Conservation (phyloP, 257 asterid species). For the Petrea volubilis region DNA sequence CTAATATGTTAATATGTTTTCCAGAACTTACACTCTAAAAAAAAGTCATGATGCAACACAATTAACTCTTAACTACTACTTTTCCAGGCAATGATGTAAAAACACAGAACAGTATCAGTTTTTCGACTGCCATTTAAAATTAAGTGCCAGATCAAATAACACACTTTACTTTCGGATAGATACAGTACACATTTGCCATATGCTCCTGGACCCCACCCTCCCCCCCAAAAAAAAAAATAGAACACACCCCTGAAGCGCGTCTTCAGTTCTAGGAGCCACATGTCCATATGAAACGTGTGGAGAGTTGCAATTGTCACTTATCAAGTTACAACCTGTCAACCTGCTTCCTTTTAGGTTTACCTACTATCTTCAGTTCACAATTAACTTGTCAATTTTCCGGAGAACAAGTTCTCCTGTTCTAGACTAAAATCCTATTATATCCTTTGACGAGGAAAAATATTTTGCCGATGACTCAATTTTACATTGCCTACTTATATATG, state of each 20-base stretch:
- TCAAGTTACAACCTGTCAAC: neutral
- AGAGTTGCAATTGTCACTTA: neutral
- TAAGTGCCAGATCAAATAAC: neutral
- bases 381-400: neutral
- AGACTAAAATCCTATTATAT: neutral
- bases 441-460: neutral
- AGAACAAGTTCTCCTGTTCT: neutral
- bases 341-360: neutral
- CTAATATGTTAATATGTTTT: neutral
- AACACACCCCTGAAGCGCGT: no score
- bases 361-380: neutral
- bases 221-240: no score
- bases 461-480: neutral
- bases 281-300: neutral
- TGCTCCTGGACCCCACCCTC: no score
- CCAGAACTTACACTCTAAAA: neutral
- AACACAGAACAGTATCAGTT: neutral
- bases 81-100: neutral
- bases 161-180: neutral
- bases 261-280: neutral
- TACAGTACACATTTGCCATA: neutral
- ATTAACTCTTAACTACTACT: neutral
- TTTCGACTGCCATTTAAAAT: neutral
- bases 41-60: neutral
- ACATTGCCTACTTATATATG: slow-evolving; percentile 20